A percentile compares a stretch with the other conserved stretches of the same genome.
Evolutionary conservation across 345 rosid species (phyloP).

Genomic region (Rhodomyrtus tomentosa): DNA sequence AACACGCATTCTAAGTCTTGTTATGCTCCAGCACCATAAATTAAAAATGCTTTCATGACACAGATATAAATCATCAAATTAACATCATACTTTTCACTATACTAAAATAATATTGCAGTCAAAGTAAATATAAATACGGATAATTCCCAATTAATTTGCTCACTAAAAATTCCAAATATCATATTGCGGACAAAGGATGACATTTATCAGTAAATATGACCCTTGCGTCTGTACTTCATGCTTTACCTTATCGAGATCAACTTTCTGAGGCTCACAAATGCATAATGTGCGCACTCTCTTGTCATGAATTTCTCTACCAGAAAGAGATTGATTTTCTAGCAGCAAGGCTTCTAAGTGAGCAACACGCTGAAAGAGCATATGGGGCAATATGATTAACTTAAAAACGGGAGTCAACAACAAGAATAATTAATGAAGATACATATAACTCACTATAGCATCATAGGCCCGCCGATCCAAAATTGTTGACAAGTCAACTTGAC

Average conservation of each 20-base stretch:
- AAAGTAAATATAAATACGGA: neutral
- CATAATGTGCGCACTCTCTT: conserved; percentile 66
- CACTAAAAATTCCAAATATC: neutral
- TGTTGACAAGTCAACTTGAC: conserved; percentile 67
- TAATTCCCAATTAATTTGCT: neutral
- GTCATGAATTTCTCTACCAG: conserved; percentile 63
- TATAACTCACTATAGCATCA: conserved; percentile 67
- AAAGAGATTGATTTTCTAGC: conserved; percentile 47
- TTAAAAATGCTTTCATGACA: neutral
- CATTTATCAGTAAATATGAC: neutral
- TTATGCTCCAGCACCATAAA: neutral
- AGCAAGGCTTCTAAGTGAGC: conserved; percentile 58
- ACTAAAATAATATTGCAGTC: neutral
- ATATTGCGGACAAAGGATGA: neutral
- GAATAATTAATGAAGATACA: neutral
- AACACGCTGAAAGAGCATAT: conserved; percentile 30
- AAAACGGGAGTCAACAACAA: neutral
- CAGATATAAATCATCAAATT: neutral
- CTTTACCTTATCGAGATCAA: conserved; percentile 70
- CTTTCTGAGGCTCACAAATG: conserved; percentile 41
- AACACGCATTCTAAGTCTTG: neutral
- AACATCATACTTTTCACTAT: neutral
- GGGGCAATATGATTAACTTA: neutral
- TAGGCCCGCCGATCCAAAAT: conserved; percentile 69
- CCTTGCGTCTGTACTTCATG: neutral